Percentiles rank a stretch among this genome's conserved stretches.
phyloP scores from a whole-genome alignment of 306 rosid genomes.

The Prunus campanulata region DNA sequence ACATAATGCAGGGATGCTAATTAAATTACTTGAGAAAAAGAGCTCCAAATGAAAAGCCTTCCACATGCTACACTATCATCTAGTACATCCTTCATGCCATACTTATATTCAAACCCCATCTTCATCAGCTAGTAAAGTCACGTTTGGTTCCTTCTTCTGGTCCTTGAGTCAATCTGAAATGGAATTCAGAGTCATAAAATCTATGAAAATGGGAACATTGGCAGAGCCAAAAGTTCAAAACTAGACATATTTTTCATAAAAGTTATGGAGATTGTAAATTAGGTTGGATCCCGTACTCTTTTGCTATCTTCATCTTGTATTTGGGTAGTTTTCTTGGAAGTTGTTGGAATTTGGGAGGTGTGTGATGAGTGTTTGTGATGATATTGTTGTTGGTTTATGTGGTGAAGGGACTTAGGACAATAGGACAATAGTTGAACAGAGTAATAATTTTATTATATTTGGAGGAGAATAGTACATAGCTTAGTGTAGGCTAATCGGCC shows the following conservation, averaged over 20 bases:
- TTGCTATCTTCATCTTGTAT: constrained; percentile 4
- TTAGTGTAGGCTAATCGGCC: no score
- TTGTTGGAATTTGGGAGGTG: no score
- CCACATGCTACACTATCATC: constrained; percentile 22
- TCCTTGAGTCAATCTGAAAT: constrained; percentile 19
- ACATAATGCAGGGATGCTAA: no score
- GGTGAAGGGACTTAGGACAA: no score
- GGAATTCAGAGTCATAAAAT: neutral
- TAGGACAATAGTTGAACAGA: no score
- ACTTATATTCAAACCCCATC: constrained; percentile 17
- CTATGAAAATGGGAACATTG: neutral
- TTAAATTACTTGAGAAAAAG: neutral
- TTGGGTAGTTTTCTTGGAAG: constrained; percentile 13
- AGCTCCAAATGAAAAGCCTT: neutral
- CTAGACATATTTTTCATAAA: no score
- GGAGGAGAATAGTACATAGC: no score
- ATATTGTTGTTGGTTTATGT: no score
- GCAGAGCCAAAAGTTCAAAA: neutral
- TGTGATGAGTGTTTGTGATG: no score
- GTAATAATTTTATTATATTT: no score
- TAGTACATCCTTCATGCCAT: constrained; percentile 10
- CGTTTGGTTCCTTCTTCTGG: constrained; percentile 6
- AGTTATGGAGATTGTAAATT: no score
- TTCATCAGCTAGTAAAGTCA: constrained; percentile 22
- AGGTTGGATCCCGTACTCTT: constrained; percentile 10